phyloP scores from a whole-genome alignment of 1,284 basidiomycete genomes.

The Tetrapyrgos nigripes region DNA sequence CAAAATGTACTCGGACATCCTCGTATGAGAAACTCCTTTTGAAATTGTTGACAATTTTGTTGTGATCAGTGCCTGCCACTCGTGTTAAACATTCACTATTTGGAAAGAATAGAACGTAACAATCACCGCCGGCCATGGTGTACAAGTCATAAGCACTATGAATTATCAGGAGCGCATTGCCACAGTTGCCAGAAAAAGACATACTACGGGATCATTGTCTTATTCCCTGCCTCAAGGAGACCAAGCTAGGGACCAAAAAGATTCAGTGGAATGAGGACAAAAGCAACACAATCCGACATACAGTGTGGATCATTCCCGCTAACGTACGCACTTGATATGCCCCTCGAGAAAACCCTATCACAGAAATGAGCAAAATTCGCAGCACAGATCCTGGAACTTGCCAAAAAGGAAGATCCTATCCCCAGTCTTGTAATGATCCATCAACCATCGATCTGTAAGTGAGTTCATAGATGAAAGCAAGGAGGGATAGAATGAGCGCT shows the following conservation, averaged over 20 bases:
- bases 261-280: too few species aligned
- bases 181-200: conserved; percentile 1
- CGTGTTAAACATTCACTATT: background rate
- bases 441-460: background rate
- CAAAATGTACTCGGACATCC: conserved; percentile 41
- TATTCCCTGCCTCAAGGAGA: conserved; percentile 36
- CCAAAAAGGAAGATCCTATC: background rate
- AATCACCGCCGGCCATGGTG: conserved; percentile 8
- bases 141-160: conserved; percentile 47
- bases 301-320: conserved; percentile 48
- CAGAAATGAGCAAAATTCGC: background rate
- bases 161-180: background rate
- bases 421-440: background rate
- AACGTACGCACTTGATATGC: conserved; percentile 52
- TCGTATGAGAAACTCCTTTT: conserved; percentile 43
- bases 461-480: conserved; percentile 1
- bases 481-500: conserved; percentile 46
- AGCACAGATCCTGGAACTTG: background rate
- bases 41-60: conserved; percentile 29
- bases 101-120: background rate
- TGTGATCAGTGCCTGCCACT: background rate
- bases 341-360: conserved; percentile 52
- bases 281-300: too few species aligned
- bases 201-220: conserved; percentile 42
- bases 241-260: conserved; percentile 33